These are phyloP conservation scores for Globisporangium camurandrum DNA, from an alignment of 352 stramenopile genomes.

Conservation along the genomic window DNA sequence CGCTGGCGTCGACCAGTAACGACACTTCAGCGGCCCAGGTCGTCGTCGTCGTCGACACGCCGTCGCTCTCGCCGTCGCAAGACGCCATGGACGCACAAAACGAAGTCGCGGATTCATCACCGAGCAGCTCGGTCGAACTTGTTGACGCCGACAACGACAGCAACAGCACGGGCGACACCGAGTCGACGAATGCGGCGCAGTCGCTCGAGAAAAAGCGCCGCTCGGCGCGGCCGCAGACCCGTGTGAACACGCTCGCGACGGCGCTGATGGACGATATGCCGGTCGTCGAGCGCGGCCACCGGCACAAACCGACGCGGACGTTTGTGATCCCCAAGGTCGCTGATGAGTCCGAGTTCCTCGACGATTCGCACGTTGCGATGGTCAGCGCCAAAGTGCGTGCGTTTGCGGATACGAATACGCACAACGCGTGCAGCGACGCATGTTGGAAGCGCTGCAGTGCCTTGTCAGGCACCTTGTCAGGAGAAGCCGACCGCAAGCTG, in stretches of 20 bases:
- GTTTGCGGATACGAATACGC: conserved; percentile 18
- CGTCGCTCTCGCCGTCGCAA: background rate
- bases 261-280: conserved; percentile 34
- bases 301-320: conserved; percentile 16
- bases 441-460: conserved; percentile 34
- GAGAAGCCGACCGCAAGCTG: background rate
- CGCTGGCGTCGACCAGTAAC: conserved; percentile 1
- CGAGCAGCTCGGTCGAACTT: background rate
- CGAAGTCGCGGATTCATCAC: background rate
- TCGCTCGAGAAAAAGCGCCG: conserved; percentile 38
- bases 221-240: conserved; percentile 46
- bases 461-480: background rate
- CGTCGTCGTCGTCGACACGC: background rate
- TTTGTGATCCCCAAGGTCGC: conserved; percentile 19
- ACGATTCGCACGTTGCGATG: conserved; percentile 42
- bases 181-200: conserved; percentile 5
- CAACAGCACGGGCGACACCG: conserved; percentile 4
- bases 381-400: conserved; percentile 36
- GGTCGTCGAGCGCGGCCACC: conserved; percentile 15
- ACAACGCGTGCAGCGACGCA: conserved; percentile 26
- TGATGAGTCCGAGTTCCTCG: conserved; percentile 60
- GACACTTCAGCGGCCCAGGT: background rate
- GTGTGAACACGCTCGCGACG: conserved; percentile 45
- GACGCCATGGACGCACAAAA: background rate
- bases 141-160: conserved; percentile 3